Percentiles rank a stretch among this genome's conserved stretches.
These are phyloP conservation scores for Aspergillus texensis DNA, from an alignment of 2,329 filamentous ascomycete species.

Conservation along the genomic window DNA sequence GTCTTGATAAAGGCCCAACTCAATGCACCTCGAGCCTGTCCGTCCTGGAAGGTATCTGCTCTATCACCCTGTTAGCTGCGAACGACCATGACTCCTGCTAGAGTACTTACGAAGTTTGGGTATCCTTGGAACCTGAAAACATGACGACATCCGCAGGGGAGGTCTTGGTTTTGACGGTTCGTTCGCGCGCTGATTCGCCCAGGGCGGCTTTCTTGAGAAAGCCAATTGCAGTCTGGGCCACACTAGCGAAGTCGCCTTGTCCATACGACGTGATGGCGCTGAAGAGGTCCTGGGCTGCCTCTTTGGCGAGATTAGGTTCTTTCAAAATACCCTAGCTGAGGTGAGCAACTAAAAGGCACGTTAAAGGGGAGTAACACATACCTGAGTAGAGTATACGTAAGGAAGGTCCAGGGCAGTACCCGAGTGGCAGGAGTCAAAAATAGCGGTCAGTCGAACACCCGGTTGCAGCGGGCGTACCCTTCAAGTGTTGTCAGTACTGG, in stretches of 20 bases:
- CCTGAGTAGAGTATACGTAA: conserved; percentile 68
- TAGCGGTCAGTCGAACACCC: conserved; percentile 77
- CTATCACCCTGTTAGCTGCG: conserved; percentile 48
- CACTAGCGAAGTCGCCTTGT: conserved; percentile 77
- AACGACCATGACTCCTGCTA: neutral
- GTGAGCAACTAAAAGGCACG: neutral
- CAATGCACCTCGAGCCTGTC: conserved; percentile 93
- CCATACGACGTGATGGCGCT: conserved; percentile 74
- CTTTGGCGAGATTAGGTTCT: conserved; percentile 68
- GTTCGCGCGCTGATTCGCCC: conserved; percentile 76
- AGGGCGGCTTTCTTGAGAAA: conserved; percentile 85
- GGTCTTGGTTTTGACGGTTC: conserved; percentile 84
- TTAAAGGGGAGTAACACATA: conserved; percentile 2
- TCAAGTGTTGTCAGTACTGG: neutral
- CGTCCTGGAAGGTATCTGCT: conserved; percentile 84
- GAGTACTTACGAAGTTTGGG: conserved; percentile 66
- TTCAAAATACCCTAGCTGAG: conserved; percentile 59
- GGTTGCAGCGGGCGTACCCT: conserved; percentile 73
- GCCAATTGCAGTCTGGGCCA: conserved; percentile 76
- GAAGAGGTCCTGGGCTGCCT: conserved; percentile 65
- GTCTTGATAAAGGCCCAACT: conserved; percentile 94
- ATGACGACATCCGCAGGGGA: conserved; percentile 94
- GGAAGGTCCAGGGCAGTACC: conserved; percentile 68
- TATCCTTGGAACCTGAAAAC: conserved; percentile 96
- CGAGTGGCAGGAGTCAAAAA: conserved; percentile 70